Evolutionary conservation across 495 filamentous ascomycete genomes (phyloP), one percentile per base, ranked within the genome.

Genomic region (Lasiosphaeria hispida): DNA sequence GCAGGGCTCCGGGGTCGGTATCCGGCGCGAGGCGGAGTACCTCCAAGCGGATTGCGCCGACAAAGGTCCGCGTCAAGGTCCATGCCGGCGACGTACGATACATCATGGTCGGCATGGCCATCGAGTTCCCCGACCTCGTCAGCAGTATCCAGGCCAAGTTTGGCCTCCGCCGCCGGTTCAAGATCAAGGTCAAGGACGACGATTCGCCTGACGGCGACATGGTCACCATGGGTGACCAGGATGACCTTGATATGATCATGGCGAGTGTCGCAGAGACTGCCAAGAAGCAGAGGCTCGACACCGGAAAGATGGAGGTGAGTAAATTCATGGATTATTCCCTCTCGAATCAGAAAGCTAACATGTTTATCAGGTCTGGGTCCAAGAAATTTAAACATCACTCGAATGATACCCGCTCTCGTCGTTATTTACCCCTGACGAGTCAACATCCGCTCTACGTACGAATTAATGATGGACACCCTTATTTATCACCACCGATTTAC

Each of bases 161-260:
- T 60, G 84, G 82, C 23, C 74, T 96, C 51, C 73, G 77, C 50
- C 77, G 79, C 38, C 77, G 81, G 45, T 82, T 93, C 68, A 92
- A 89, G 79, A 86, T 96, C 71, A 91, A 89, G 79, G 85, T 96
- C 65, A 86, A 84, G 68, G 89, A 91, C 52, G 87, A 90, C 50
- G 92, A 96, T 69, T 59, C 71, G 37, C 77, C 79, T 13, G 84
- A 90, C 61, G 87, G 87, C 7, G 94, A 96, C 67, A 90, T 96
- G 87, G 93, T 98, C 70, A 96, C 91, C 10, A 86, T 98, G 85
- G 91, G 88, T 34, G 94, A 98, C 73, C 89, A 96, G 72, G 94
- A 98, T 66, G 94, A 98, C 79, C 72, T 97, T 62, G 92, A 97
- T 51, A 86, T 96, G 82, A 83, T 88, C 40, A 80, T 97, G 53